phyloP scores from a whole-genome alignment of 2,329 filamentous ascomycete genomes.

The Aspergillus sp. region DNA sequence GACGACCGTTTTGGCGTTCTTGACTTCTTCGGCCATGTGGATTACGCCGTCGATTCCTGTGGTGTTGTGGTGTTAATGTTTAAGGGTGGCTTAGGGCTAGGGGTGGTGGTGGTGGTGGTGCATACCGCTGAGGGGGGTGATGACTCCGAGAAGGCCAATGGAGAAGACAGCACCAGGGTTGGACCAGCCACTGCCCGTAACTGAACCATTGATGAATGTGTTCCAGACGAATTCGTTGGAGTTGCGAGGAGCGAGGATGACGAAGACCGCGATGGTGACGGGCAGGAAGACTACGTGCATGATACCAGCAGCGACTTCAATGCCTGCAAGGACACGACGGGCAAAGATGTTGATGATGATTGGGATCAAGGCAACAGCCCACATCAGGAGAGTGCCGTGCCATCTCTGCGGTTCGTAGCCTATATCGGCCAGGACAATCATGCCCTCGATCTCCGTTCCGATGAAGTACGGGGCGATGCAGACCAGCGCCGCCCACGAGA shows the following conservation, averaged over 20 bases:
- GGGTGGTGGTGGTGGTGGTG: neutral
- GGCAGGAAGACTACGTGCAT: conserved; percentile 27
- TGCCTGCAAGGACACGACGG: conserved; percentile 12
- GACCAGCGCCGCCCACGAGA: conserved; percentile 30
- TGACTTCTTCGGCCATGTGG: conserved; percentile 50
- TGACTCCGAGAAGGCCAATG: conserved; percentile 13
- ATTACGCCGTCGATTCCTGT: conserved; percentile 26
- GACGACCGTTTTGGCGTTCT: conserved; percentile 47
- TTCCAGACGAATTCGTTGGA: conserved; percentile 24
- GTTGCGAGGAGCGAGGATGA: conserved; percentile 23
- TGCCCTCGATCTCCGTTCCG: conserved; percentile 35
- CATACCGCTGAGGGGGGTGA: conserved; percentile 17
- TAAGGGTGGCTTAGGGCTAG: neutral
- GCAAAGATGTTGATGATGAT: conserved; percentile 52
- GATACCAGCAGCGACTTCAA: conserved; percentile 15
- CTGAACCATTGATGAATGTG: conserved; percentile 17
- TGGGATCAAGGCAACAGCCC: conserved; percentile 47
- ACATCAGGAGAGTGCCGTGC: conserved; percentile 51
- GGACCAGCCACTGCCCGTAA: conserved; percentile 22
- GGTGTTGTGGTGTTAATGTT: neutral
- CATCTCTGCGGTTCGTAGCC: conserved; percentile 25
- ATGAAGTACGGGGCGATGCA: conserved; percentile 26
- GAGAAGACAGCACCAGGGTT: conserved; percentile 20
- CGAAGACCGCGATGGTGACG: conserved; percentile 18
- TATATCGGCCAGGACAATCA: conserved; percentile 30